Conservation (phyloP, 305 asterid species). For the Fraxinus angustifolia region DNA sequence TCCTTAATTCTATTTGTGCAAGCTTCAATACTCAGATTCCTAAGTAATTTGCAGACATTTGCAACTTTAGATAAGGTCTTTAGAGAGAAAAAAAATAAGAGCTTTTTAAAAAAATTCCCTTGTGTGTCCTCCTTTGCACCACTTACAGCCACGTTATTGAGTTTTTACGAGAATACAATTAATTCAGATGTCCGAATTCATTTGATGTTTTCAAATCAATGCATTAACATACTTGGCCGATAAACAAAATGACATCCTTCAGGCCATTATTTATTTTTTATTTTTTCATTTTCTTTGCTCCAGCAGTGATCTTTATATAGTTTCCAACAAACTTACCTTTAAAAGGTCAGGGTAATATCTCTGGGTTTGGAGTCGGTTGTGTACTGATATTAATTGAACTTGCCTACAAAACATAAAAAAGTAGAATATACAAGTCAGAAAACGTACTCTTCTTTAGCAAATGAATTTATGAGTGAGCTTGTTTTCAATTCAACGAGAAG, state of each 20-base stretch:
- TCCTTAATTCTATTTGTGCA: not conserved
- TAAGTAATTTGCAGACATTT: not conserved
- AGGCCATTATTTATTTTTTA: not conserved
- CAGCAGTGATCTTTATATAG: not conserved
- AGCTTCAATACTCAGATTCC: not conserved
- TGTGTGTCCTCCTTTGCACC: not conserved
- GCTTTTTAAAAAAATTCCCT: not conserved
- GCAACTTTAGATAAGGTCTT: not conserved
- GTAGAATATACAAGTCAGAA: not conserved
- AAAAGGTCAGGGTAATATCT: not conserved
- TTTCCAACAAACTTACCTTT: not conserved
- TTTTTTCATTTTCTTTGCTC: not conserved
- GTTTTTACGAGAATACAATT: not conserved
- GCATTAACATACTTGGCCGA: not conserved
- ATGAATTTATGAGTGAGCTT: not conserved
- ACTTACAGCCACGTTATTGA: not conserved
- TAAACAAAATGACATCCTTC: not conserved
- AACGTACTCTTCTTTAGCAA: not conserved
- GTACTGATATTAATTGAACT: not conserved
- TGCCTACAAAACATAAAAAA: not conserved
- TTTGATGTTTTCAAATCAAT: not conserved
- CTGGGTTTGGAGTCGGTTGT: not conserved
- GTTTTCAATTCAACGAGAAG: not conserved
- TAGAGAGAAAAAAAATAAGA: not conserved
- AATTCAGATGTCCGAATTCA: not conserved